These are phyloP conservation scores for Petunia secreta DNA, from an alignment of 257 asterid genomes.

Conservation along the genomic window DNA sequence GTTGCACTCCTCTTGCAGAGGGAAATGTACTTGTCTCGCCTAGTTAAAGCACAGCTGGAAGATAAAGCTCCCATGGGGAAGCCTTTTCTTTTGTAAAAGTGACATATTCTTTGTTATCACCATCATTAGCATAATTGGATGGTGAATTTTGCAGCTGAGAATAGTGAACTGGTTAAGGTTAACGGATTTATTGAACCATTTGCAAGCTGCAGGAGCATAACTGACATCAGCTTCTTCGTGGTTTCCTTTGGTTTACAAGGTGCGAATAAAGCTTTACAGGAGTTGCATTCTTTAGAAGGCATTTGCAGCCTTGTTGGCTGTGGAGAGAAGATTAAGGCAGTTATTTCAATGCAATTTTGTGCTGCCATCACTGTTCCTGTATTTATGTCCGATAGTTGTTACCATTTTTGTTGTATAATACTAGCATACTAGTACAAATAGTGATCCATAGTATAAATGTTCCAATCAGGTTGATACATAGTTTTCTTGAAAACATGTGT, in stretches of 20 bases:
- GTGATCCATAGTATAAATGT: not conserved
- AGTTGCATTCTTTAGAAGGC: not conserved
- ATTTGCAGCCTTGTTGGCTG: constrained; percentile 12
- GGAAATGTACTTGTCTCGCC: constrained; percentile 55
- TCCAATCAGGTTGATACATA: not conserved
- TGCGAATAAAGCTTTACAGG: not conserved
- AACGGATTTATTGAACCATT: not conserved
- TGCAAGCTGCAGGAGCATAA: constrained; percentile 8
- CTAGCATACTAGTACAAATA: constrained; percentile 1
- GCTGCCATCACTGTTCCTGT: not conserved
- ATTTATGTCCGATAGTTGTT: not conserved
- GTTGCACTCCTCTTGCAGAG: constrained; percentile 37
- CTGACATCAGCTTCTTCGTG: not conserved
- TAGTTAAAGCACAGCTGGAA: constrained; percentile 66
- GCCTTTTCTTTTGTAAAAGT: not conserved
- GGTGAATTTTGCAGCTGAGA: constrained; percentile 22
- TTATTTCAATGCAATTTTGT: not conserved
- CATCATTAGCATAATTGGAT: not conserved
- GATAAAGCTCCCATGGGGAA: not conserved
- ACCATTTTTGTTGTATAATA: constrained; percentile 10
- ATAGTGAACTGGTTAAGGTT: not conserved
- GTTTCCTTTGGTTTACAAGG: constrained; percentile 12
- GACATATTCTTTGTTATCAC: not conserved
- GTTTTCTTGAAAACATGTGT: constrained; percentile 8
- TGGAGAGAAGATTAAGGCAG: not conserved